Evolutionary conservation across 108 stramenopile genomes (phyloP).

Genomic region (Epithemia pelagica): DNA sequence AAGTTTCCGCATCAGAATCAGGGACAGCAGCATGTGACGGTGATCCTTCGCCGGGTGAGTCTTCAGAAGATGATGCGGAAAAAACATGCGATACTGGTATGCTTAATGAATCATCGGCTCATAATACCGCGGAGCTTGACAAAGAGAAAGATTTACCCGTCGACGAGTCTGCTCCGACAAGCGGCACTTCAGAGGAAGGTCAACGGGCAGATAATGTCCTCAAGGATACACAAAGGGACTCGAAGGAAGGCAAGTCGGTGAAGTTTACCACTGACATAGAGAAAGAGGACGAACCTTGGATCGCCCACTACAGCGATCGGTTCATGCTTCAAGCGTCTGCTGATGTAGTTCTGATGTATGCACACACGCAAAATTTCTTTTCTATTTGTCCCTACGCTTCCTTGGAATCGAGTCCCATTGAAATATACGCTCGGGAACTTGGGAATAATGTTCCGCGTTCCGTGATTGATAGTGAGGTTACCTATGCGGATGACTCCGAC

Average conservation of each 20-base stretch:
- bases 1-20: too few relatives aligned
- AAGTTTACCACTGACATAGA: background rate
- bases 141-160: background rate
- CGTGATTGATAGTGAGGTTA: slow-evolving; percentile 19
- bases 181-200: background rate
- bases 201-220: too few relatives aligned
- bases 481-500: background rate
- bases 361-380: slow-evolving; percentile 72
- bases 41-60: background rate
- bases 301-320: slow-evolving; percentile 40
- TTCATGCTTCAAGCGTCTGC: slow-evolving; percentile 76
- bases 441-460: slow-evolving; percentile 71
- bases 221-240: too few relatives aligned
- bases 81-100: background rate
- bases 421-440: slow-evolving; percentile 84
- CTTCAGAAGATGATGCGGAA: background rate
- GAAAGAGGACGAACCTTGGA: slow-evolving; percentile 19
- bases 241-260: background rate
- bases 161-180: background rate
- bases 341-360: slow-evolving; percentile 79
- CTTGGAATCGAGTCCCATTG: slow-evolving; percentile 72
- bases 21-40: too few relatives aligned
- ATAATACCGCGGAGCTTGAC: background rate
- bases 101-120: background rate
- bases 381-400: slow-evolving; percentile 51